Evolutionary conservation across 306 rosid genomes (phyloP), one percentile per base, ranked within the genome.

Genomic region (Lathyrus tuberosus): DNA sequence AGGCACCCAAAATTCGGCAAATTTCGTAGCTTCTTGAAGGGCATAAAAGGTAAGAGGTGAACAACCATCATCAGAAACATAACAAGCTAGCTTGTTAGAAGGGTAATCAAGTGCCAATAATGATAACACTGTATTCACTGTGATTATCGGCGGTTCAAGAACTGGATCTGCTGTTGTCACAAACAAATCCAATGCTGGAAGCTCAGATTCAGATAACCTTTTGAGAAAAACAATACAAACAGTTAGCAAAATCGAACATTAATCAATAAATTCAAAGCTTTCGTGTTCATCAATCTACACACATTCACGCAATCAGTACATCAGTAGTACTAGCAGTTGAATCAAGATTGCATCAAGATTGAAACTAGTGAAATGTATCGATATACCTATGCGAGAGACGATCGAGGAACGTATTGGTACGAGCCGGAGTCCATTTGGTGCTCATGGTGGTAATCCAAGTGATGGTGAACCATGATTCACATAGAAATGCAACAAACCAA

Each of bases 61-160:
- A 28, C 94, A 89, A 0, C 91, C 91, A 53, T 91, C 97, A 69
- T 89, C 97, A 0, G 96, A 91, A 4, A 89, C 91, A 59, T 89
- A 91, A 62, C 94, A 89, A 76, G 91, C 91, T 13, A 91, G 78
- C 83, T 82, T 87, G 47, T 84, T 41, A 10, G 94, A 5, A 4
- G 97, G 97, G 20, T 91, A 89, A 78, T 91, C 91, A 41, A 91
- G 75, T 0, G 94, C 91, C 59, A 91, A 70, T 5, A 91, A 64
- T 14, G 96, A 91, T 20, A 91, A 48, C 30, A 86, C 96, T 0
- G 90, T 91, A 63, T 91, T 91, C 38, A 81, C 72, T 3, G 85
- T 89, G 20, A 89, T 78, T 9, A 87, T 85, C 1, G 96, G 85
- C 12, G 97, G 94, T 74, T 91, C 96, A 16, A 87, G 75, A 8